Base-by-base conservation (phyloP, 805 yeast species). In the Kazachstania martiniae region DNA sequence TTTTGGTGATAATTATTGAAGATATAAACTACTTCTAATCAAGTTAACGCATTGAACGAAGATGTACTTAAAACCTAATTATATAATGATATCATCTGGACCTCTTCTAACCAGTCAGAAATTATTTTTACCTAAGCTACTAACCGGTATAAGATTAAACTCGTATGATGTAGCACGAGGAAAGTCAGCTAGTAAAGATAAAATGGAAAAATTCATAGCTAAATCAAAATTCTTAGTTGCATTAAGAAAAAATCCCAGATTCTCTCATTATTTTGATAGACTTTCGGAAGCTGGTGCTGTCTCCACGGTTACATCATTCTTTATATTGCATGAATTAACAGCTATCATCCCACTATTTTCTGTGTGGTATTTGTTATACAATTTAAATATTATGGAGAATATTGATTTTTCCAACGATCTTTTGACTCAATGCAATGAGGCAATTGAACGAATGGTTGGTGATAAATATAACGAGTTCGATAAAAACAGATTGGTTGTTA, bases 291-390 rank as follows among this genome's bases (percentile, higher is more conserved):
- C 59, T 2, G 58, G 56, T 14, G 43, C 59, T 3, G 39, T 46
- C 4, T 40, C 56, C 4, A 51, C 58, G 1, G 61, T 77, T 9
- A 64, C 79, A 0, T 63, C 86, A 2, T 82, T 82, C 44, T 42
- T 81, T 5, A 49, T 81, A 4, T 60, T 82, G 10, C 94, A 82
- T 47, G 94, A 82, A 47, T 40, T 82, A 26, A 67, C 87, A 0
- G 94, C 94, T 3, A 64, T 82, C 3, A 66, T 70, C 18, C 93
- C 93, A 1, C 59, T 82, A 30, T 59, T 79, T 25, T 75, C 74
- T 0, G 43, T 80, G 3, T 79, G 89, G 86, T 79, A 72, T 45
- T 40, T 63, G 1, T 65, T 82, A 39, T 80, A 79, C 54, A 64
- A 69, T 37, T 61, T 66, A 25, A 70, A 71, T 33, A 56, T 66